Evolutionary conservation across 1,284 basidiomycete species (phyloP), one percentile per base, ranked within the genome.

Genomic region (Ustilago nuda): DNA sequence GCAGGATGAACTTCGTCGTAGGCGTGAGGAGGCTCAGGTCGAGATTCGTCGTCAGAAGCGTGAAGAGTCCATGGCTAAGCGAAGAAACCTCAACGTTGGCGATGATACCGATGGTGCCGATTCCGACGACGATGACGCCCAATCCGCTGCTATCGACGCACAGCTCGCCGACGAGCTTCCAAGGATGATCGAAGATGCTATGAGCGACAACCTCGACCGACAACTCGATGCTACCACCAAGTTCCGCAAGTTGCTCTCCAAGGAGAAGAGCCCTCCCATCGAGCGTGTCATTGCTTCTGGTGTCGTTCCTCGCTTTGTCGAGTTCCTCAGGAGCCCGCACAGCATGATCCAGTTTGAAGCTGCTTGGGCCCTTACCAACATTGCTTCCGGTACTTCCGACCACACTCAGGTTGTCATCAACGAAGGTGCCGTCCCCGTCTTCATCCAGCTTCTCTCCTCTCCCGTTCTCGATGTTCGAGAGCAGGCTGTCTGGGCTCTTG

Each of bases 201-300:
- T 97, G 87, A 95, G 94, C 61, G 92, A 95, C 76, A 92, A 95
- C 86, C 89, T 92, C 52, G 94, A 98, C 76, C 91, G 91, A 80
- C 95, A 98, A 87, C 89, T 98, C 72, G 95, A 98, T 87, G 92
- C 95, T 81, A 98, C 95, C 32, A 90, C 88, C 83, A 97, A 94
- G 88, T 99, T 99, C 90, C 92, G 97, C 85, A 99, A 99, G 86
- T 66, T 78, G 87, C 91, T 99, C 69, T 98, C 96, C 80, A 99
- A 99, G 89, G 96, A 99, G 89, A 96, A 95, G 89, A 99, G 98
- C 87, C 96, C 96, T 43, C 96, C 96, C n/a, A 99, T 99, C 86
- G 97, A 99, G 87, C 92, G 92, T 85, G 97, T 99, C 80, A 99
- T 99, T 87, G 94, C 95, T 83, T 97, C 95, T 87, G 93, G 94